Evolutionary conservation across 2,329 filamentous ascomycete genomes (phyloP), one percentile per base, ranked within the genome.

Genomic region (Fusarium penzigii): DNA sequence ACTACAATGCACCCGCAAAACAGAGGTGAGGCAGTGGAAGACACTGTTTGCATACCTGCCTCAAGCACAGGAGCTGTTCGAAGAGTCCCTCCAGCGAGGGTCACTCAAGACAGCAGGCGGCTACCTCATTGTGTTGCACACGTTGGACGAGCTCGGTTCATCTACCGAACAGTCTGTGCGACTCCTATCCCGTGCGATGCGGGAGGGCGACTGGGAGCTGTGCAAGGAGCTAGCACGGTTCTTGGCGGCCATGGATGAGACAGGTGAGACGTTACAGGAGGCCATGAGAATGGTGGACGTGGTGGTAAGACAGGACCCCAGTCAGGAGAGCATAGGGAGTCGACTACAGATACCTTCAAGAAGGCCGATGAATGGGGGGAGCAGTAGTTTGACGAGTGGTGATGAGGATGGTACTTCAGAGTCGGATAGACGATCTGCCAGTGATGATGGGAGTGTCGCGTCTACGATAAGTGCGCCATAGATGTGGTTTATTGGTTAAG

Each of bases 221-320:
- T 97, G 94, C 74, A 94, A 92, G 64, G 94, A 99, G 70, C 79
- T 99, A 29, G 92, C 94, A 11, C 81, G 93, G n/a, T 99, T 99
- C 72, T 75, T 99, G 51, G 92, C 95, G 43, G 93, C 93, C 6
- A 85, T 99, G 64, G 94, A 99, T 67, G 87, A 90, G 59, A 89
- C 86, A 13, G 94, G 94, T 0, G 85, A 87, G 59, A 93, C 90
- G 42, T 77, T 99, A 44, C 78, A 83, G 48, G 83, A 87, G 62
- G 89, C 88, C 2, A 79, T 95, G 70, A 81, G 84, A 60, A 77
- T 84, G 70, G 81, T 85, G 7, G 80, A 83, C 44, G 68, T 74
- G 38, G 53, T 53, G 9, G 46, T 65, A 17, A 71, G 68, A 47
- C 68, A 71, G 43, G 69, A 70, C 29, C 51, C 56, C 8, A 46